Conservation (phyloP, 2,329 filamentous ascomycete genomes). For the Clarireedia paspali region DNA sequence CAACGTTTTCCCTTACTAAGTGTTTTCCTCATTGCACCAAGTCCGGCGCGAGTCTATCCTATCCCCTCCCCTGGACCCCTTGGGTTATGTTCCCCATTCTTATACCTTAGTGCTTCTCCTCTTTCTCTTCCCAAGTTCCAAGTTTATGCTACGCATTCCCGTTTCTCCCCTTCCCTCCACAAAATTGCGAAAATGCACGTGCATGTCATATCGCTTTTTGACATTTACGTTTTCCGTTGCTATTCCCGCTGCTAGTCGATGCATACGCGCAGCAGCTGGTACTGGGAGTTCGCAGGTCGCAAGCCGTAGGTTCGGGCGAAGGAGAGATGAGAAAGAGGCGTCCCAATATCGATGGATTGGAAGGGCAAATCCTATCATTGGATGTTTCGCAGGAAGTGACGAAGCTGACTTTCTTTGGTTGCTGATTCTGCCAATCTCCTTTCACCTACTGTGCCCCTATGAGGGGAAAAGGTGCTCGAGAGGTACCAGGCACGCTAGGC, state of each 20-base stretch:
- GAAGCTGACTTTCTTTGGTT: no score
- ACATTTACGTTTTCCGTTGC: not conserved
- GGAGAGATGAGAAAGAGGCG: not conserved
- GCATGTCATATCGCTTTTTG: constrained; percentile 1
- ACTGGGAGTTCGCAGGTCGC: not conserved
- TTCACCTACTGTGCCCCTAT: not conserved
- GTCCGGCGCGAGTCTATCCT: not conserved
- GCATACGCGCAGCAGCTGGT: not conserved
- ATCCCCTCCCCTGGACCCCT: no score
- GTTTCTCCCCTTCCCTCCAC: constrained; percentile 1
- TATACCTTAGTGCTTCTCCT: not conserved
- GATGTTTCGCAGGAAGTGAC: not conserved
- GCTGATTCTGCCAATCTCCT: no score
- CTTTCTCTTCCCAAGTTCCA: not conserved
- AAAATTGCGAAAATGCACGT: constrained; percentile 6
- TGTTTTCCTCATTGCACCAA: not conserved
- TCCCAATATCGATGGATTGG: no score
- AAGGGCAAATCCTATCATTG: not conserved
- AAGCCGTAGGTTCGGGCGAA: no score
- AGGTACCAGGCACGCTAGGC: not conserved
- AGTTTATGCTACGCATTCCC: not conserved
- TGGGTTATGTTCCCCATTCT: not conserved
- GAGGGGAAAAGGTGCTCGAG: not conserved
- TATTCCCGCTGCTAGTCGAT: not conserved
- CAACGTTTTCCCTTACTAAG: not conserved